Conservation (phyloP, 2,329 filamentous ascomycete genomes). For the Cercospora sesami region DNA sequence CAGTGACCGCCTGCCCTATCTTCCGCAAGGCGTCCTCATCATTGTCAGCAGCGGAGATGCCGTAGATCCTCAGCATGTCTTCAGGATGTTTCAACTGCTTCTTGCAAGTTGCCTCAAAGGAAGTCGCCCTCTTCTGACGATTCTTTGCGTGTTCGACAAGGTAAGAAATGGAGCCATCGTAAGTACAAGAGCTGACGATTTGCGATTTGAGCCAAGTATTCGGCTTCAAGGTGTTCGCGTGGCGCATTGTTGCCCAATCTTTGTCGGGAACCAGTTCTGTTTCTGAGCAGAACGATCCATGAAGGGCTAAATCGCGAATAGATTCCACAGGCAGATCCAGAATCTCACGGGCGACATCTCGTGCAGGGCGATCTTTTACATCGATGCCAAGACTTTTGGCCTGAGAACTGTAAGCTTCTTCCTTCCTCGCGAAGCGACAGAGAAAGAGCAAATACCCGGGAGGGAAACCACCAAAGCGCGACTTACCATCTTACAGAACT, state of each 20-base stretch:
- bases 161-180: background rate
- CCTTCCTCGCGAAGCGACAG: background rate
- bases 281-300: background rate
- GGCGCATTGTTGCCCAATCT: background rate
- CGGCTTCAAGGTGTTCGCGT: background rate
- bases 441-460: background rate
- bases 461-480: background rate
- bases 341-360: background rate
- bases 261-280: background rate
- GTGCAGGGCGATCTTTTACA: background rate
- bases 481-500: background rate
- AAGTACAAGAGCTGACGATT: background rate
- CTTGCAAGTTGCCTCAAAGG: background rate
- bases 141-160: background rate
- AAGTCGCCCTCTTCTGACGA: background rate
- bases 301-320: background rate
- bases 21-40: background rate
- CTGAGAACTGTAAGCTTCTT: background rate
- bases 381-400: background rate
- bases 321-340: background rate
- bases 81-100: background rate
- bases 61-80: background rate
- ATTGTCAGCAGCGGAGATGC: background rate
- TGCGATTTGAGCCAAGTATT: background rate
- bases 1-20: background rate